Evolutionary conservation across 495 filamentous ascomycete genomes (phyloP), one percentile per base, ranked within the genome.

Genomic region (Tuber microsphaerosporum): DNA sequence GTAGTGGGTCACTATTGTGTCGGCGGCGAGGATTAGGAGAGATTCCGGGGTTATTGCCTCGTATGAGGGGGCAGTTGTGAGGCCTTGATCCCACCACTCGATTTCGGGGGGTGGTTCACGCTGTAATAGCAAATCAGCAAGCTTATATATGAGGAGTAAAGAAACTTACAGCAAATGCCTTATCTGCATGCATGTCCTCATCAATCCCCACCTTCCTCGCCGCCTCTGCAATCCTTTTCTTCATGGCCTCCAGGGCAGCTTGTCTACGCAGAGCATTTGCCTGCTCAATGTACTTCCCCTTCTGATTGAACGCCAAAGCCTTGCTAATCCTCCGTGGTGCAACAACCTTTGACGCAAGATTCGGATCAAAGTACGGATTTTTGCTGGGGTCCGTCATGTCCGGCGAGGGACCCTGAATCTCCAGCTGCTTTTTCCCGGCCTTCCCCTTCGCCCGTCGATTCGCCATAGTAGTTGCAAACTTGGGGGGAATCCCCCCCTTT

Each of bases 71-170:
- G 90, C 92, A 65, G 90, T 88, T 39, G 97, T 87, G 10, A 98
- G 84, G 2, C 89, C 91, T 84, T 97, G 94, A 79, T 99, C 95
- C 96, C 96, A 98, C 96, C 96, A 99, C 84, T 99, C 95, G 61
- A 97, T 87, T 31, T 91, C 91, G 12, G 96, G 94, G 1, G 95
- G 94, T 43, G 87, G 88, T 76, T 92, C 90, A n/a, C 74, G 81
- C 77, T 83, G 45, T 72, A 17, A 70, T 44, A 68, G 20, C 17
- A 22, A 39, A 42, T 71, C 31, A 72, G 61, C 43, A 69, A 41
- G 70, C 75, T 26, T 26, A 26, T 41, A 46, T 69, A 12, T 19
- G 26, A 20, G 4, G 42, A 69, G 12, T 43, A 10, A 48, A 16
- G n/a, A 45, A 42, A 81, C 81, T 79, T 45, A 97, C 88, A 17